Evolutionary conservation across 176 grass and related monocot genomes (phyloP).

Genomic region (Oryza australiensis): DNA sequence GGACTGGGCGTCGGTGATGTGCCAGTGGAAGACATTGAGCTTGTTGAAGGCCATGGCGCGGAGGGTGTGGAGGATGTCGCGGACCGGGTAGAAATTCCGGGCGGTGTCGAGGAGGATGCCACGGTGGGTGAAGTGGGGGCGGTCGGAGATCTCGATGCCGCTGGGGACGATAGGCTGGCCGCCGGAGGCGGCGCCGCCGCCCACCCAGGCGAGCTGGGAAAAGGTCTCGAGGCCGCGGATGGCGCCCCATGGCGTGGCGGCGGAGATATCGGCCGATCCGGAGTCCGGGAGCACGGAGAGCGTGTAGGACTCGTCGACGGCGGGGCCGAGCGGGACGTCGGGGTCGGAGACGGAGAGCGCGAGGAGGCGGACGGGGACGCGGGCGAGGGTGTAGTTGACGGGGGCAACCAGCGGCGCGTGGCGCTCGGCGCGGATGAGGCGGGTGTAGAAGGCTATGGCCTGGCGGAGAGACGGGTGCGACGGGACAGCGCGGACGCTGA

Average conservation of each 20-base stretch:
- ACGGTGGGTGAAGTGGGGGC: constrained; percentile 67
- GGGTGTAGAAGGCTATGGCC: constrained; percentile 65
- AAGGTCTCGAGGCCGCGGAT: constrained; percentile 89
- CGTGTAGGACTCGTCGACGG: constrained; percentile 78
- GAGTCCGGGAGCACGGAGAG: constrained; percentile 51
- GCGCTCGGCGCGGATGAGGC: constrained; percentile 72
- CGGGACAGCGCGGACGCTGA: constrained; percentile 57
- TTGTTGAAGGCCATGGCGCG: constrained; percentile 90
- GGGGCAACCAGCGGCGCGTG: constrained; percentile 60
- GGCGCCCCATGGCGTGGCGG: constrained; percentile 71
- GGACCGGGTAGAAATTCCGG: constrained; percentile 72
- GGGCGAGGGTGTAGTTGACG: constrained; percentile 35
- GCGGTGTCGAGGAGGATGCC: constrained; percentile 83
- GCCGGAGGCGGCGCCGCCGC: constrained; percentile 9
- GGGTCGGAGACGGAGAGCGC: constrained; percentile 63
- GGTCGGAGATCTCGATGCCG: constrained; percentile 68
- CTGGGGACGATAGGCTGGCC: constrained; percentile 41
- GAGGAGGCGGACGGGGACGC: constrained; percentile 41
- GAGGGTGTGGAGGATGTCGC: constrained; percentile 70
- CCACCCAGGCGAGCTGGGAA: constrained; percentile 63
- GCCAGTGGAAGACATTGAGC: constrained; percentile 95
- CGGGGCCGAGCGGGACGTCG: constrained; percentile 51
- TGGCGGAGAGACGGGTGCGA: constrained; percentile 59
- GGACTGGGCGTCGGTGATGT: constrained; percentile 88
- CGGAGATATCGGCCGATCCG: constrained; percentile 49